Evolutionary conservation across 2,329 filamentous ascomycete species (phyloP).

Genomic region (Lachnellula subtilissima): DNA sequence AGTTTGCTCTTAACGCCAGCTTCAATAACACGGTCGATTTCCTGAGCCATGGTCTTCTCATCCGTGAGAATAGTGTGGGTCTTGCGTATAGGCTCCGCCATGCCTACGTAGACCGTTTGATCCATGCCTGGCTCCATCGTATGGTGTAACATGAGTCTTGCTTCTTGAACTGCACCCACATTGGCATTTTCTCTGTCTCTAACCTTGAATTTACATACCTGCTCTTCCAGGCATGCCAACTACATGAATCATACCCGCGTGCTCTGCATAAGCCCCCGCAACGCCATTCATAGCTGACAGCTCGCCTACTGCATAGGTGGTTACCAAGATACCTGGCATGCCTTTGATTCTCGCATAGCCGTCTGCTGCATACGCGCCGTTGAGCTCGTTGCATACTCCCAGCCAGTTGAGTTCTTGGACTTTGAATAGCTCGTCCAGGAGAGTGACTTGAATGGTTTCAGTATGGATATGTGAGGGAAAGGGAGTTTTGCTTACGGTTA

Average conservation of each 20-base stretch:
- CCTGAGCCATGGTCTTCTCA: conserved; percentile 53
- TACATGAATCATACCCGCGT: conserved; percentile 52
- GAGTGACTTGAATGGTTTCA: conserved; percentile 37
- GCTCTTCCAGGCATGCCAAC: conserved; percentile 39
- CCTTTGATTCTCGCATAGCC: conserved; percentile 47
- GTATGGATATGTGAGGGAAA: neutral
- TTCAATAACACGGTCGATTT: conserved; percentile 47
- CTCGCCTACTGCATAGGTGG: conserved; percentile 48
- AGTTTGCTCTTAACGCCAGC: conserved; percentile 48
- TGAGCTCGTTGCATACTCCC: conserved; percentile 34
- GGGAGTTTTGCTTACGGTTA: conserved; percentile 21
- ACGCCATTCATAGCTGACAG: conserved; percentile 56
- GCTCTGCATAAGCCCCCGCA: conserved; percentile 54
- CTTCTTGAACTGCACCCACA: conserved; percentile 35
- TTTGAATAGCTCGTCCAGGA: conserved; percentile 59
- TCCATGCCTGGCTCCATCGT: conserved; percentile 53
- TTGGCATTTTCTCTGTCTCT: neutral
- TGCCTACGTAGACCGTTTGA: conserved; percentile 46
- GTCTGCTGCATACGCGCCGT: conserved; percentile 44
- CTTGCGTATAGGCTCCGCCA: conserved; percentile 38
- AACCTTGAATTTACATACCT: conserved; percentile 8
- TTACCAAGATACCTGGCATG: conserved; percentile 41
- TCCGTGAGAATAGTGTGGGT: conserved; percentile 40
- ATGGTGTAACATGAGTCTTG: conserved; percentile 45
- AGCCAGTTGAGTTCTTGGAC: conserved; percentile 36